Base-by-base conservation (phyloP, 176 grass and related monocot species). In the Miscanthus lutarioriparius region DNA sequence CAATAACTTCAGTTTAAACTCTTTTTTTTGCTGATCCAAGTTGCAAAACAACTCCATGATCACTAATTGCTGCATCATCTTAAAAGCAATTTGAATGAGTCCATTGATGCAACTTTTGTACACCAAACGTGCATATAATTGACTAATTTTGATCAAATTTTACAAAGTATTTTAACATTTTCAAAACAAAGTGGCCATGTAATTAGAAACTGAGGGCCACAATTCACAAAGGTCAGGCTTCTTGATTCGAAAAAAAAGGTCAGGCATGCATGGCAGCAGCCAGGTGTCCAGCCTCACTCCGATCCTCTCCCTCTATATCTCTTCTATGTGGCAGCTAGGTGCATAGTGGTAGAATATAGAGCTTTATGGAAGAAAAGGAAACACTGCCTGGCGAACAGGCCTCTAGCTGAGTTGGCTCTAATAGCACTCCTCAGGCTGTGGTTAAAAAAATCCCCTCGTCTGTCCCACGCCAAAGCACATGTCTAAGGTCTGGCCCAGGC, bases 41-140 rank as follows among this genome's bases (percentile, higher is more conserved):
- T 67, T 74, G 37, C 35, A 82, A 81, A 78, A 84, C 35, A 73
- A 58, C 41, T 58, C 28, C 77, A 63, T 27, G n/a, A 19, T 70
- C 67, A 38, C 36, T 70, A 70, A 70, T 70, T 70, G 36, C 10
- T 38, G 10, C 17, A 69, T 74, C 44, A 5, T 75, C 45, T 16
- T 19, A 75, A 32, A 75, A 38, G 10, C 28, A 74, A 17, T 19
- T 28, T 23, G 3, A 67, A 67, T 64, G 5, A 37, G 16, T 22
- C 66, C 36, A 38, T 19, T 69, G 33, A 3, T 70, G 20, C 36
- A 70, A 41, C 20, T 70, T 41, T 23, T 41, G 37, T 41, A 70
- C 20, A 70, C 36, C 41, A 70, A 23, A 23, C 10, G 0, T 70
- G 36, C 37, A 70, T 70, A 70, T 41, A 70, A 40, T n/a, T 70